Evolutionary conservation across 768 basidiomycete species (phyloP), one percentile per base, ranked within the genome.

Genomic region (Lactarius akahatsu): DNA sequence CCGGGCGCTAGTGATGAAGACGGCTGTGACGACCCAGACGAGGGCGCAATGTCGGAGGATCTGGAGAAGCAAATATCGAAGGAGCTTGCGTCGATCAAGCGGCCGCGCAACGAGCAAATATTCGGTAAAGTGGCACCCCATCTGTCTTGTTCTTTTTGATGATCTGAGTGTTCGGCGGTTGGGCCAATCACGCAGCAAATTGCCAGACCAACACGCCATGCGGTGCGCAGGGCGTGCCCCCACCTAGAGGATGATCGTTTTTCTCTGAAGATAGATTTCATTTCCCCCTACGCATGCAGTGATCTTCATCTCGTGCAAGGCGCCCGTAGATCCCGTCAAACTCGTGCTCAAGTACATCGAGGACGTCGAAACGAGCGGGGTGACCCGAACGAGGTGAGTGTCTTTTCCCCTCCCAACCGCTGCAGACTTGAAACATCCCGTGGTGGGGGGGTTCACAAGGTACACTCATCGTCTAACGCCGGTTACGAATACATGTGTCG

Each of bases 141-240:
- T 47, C 18, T 23, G 10, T 41, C 11, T 50, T 56, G 18, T 13
- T 40, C 26, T 7, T n/a, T 0, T 4, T n/a, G 3, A 18, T 32
- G 10, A 26, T 23, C 67, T 67, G 18, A 71, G 20, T 28, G 30
- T 38, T 11, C 20, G 4, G 56, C 5, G 30, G 23, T n/a, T 55
- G 36, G 30, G 20, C n/a, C 55, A 34, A 60, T 64, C 34, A 41
- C 55, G 15, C 67, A 94, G 92, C 77, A 6, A 94, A 86, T 72
- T 91, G 88, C 69, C 85, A 86, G 72, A 92, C 91, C 3, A 88
- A 90, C 72, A 93, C 91, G 0, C 83, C 86, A 52, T 94, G 92
- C 64, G 86, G 92, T 93, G 74, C 43, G 82, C 38, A 4, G 4
- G 18, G 18, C 20, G n/a, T 50, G 50, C 23, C 30, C n/a, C n/a